Evolutionary conservation across 2,329 filamentous ascomycete genomes (phyloP), one percentile per base, ranked within the genome.

Genomic region (Penicillium rolfsii): DNA sequence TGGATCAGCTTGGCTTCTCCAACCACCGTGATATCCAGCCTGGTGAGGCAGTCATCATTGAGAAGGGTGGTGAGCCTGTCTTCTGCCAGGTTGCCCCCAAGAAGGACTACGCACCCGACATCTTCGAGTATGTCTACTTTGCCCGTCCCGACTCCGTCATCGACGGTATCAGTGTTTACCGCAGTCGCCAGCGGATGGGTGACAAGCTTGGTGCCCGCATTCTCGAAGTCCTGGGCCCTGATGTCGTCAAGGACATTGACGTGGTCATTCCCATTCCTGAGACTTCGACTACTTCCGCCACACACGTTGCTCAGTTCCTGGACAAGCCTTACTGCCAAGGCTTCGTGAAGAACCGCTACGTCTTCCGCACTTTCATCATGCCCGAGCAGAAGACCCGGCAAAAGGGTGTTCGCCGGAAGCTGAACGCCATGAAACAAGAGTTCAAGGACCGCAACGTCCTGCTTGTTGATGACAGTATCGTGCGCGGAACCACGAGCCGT

Each of bases 121-220:
- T 92, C 63, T 95, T 96, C 71, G 91, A 96, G 77, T 92, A 88
- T 65, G 89, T 96, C 60, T 97, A 97, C 79, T 93, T 96, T 70
- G 89, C 91, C 14, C 84, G 93, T 1, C 91, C 91, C 0, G 93
- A 96, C 75, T 89, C 87, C 0, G 83, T 88, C 67, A 94, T 96
- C 59, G 93, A 97, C 71, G 92, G 91, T 19, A 96, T 97, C 66
- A 92, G 90, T 58, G 90, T 97, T 28, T 88, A 96, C 73, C 86
- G 88, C 67, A 92, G 89, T 67, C 87, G 93, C 55, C 89, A 94
- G 72, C 90, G 91, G 69, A 97, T 97, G 93, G 93, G 93, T 49
- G 83, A 86, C 72, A 89, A 89, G 72, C 83, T 97, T 45, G 93
- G 91, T 14, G 84, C 90, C 64, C 90, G 86, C 52, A 87, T 97